Evolutionary conservation across 1,139 yeast genomes (phyloP).

Genomic region (Pichia sp.): DNA sequence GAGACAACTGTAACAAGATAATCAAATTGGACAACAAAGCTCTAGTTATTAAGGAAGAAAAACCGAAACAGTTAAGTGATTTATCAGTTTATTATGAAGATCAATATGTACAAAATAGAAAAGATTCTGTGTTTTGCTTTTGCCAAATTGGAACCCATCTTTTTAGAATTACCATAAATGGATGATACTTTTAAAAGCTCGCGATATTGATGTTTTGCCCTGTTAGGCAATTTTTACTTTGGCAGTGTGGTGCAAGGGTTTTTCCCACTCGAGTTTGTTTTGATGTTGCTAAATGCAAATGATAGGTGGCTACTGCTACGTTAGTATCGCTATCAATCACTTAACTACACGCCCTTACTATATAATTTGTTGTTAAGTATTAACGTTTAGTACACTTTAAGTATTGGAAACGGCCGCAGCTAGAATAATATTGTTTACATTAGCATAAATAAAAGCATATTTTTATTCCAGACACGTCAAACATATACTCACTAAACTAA

Average conservation of each 20-base stretch:
- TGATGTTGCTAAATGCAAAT: background rate
- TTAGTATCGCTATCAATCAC: no score
- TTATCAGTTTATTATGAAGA: background rate
- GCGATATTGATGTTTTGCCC: constrained; percentile 4
- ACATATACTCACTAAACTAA: no score
- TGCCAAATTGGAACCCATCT: constrained; percentile 6
- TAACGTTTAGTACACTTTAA: no score
- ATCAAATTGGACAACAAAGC: background rate
- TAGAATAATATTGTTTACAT: no score
- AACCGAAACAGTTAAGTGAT: background rate
- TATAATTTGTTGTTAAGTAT: no score
- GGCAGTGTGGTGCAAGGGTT: background rate
- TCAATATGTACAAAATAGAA: background rate
- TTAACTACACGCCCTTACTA: no score
- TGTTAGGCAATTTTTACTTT: background rate
- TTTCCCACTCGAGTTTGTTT: background rate
- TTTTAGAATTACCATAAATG: constrained; percentile 2
- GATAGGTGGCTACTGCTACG: background rate
- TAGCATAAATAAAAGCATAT: no score
- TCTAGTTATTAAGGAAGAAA: background rate
- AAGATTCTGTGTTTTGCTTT: constrained; percentile 9
- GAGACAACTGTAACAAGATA: background rate
- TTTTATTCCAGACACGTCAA: no score
- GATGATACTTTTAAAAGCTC: constrained; percentile 7
- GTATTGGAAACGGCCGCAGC: no score